Evolutionary conservation across 805 yeast species (phyloP), one percentile per base, ranked within the genome.

Genomic region (Starmerella apis): DNA sequence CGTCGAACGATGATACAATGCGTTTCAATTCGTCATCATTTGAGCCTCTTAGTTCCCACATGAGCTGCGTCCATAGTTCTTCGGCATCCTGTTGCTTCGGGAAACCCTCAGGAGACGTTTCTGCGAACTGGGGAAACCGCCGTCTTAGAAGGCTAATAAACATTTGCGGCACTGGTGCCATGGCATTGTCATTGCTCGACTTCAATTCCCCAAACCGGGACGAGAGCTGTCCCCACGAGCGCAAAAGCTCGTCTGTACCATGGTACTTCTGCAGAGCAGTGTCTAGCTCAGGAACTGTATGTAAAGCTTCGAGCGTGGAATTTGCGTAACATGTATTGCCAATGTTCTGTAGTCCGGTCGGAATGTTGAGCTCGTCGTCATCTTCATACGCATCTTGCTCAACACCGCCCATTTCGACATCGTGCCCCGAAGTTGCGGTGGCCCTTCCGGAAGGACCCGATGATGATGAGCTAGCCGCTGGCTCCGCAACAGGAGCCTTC

Each of bases 1-100:
- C 71, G 43, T 76, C 78, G 64, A 88, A 83, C 27, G 41, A 30
- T 18, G 45, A 32, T 11, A 32, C 42, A 8, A 28, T 50, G 28
- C 33, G 42, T 31, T 73, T 72, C 51, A 74, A 74, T 47, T 78
- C 77, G 25, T 52, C 36, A 20, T 49, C 49, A 46, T 49, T 46
- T 44, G 48, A 39, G 43, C 54, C 50, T 66, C 52, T 61, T 32
- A 86, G 65, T 28, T 73, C 67, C 31, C 71, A 68, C 55, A 88
- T 67, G 46, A 92, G 74, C 64, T 83, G 90, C 7, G 96, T 81
- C 68, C 79, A 87, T 16, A 90, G 83, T 65, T 92, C 99, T 69
- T 92, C 99, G 0, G 98, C 98, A 70, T 92, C 99, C 68, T 92
- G 99, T 69, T 92, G 98, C 66, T 86, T 87, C 63, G 76, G 83